phyloP scores from a whole-genome alignment of 805 yeast species.

The Wickerhamomyces bovis region DNA sequence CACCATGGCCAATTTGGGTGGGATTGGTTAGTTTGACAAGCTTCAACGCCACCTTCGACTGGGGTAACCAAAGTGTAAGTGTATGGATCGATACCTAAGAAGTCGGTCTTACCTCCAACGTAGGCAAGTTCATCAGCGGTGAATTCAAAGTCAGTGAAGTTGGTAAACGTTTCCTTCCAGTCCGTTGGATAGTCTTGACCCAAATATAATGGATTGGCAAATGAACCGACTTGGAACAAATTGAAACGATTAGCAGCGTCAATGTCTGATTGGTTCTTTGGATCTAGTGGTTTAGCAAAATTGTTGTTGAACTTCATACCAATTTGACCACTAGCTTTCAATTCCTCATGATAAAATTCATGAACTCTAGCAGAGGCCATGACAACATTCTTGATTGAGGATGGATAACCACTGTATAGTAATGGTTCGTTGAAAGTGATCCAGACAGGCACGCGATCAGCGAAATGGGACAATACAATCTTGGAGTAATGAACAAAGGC shows the following conservation, averaged over 20 bases:
- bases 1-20: background rate
- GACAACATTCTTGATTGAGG: background rate
- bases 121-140: background rate
- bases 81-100: background rate
- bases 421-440: background rate
- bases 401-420: background rate
- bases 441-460: background rate
- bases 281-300: background rate
- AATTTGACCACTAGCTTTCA: background rate
- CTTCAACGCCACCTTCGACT: background rate
- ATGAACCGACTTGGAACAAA: background rate
- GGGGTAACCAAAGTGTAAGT: constrained; percentile 1
- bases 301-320: background rate
- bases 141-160: background rate
- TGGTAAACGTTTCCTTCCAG: background rate
- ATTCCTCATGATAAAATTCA: background rate
- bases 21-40: background rate
- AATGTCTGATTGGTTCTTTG: background rate
- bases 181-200: background rate
- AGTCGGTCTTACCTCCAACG: background rate
- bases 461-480: background rate
- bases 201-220: background rate
- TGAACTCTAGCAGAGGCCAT: background rate
- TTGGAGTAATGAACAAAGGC: background rate
- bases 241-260: background rate